Percentiles rank a stretch among this genome's conserved stretches.
phyloP scores from a whole-genome alignment of 345 rosid species.

The Populus alba region DNA sequence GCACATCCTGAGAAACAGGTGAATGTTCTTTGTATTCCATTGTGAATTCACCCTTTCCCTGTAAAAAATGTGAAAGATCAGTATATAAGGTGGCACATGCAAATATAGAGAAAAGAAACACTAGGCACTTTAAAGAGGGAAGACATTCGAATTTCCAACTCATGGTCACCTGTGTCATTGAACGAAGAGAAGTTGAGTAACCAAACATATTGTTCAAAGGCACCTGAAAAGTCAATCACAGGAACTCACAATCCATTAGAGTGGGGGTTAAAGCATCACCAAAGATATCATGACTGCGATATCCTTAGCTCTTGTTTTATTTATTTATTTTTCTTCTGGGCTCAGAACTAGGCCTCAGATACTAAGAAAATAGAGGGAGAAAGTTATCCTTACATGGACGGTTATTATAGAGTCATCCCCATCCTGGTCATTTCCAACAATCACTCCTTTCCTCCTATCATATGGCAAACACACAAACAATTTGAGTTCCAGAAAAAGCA shows the following conservation, averaged over 20 bases:
- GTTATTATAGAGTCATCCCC: constrained; percentile 85
- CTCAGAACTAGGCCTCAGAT: not conserved
- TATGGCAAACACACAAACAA: constrained; percentile 3
- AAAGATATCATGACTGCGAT: not conserved
- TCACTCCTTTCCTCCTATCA: constrained; percentile 92
- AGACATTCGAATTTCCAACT: not conserved
- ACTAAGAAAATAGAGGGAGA: not conserved
- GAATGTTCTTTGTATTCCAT: constrained; percentile 98
- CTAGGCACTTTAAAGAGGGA: no score
- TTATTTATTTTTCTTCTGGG: no score
- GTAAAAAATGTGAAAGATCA: constrained; percentile 7
- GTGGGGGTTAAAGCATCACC: not conserved
- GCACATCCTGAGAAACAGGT: constrained; percentile 87
- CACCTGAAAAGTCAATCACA: constrained; percentile 46
- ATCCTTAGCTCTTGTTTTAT: not conserved
- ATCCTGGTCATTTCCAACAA: constrained; percentile 94
- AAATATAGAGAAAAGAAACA: not conserved
- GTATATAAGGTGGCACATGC: not conserved
- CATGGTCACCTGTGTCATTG: constrained; percentile 83
- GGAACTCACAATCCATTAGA: not conserved
- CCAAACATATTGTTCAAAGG: constrained; percentile 99
- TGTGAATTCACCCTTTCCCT: constrained; percentile 97
- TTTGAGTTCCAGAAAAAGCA: not conserved
- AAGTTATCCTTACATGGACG: constrained; percentile 54
- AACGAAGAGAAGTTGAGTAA: constrained; percentile 89